phyloP scores from a whole-genome alignment of 805 yeast genomes.

The Kodamaea laetipori region DNA sequence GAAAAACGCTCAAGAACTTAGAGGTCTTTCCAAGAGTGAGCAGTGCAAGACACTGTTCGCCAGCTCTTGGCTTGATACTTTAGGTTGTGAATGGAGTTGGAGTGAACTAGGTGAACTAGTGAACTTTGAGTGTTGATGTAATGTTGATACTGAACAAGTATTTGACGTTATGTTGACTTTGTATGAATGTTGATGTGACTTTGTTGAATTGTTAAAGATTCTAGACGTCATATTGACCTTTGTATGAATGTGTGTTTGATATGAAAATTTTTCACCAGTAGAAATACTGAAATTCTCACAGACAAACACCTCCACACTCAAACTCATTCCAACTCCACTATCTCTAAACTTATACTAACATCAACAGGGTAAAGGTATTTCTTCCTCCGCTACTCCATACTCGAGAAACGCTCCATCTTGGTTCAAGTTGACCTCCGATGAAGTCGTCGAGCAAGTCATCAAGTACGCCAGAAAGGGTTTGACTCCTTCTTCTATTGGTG shows the following conservation, averaged over 20 bases:
- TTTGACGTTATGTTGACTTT: no score
- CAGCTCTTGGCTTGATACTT: constrained; percentile 30
- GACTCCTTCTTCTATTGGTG: constrained; percentile 99
- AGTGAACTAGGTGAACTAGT: not conserved
- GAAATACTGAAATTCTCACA: no score
- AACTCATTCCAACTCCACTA: not conserved
- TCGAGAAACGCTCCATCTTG: constrained; percentile 98
- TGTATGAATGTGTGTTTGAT: no score
- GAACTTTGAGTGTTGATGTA: not conserved
- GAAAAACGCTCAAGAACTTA: constrained; percentile 18
- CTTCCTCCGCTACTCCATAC: constrained; percentile 98
- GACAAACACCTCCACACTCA: no score
- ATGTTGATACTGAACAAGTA: no score
- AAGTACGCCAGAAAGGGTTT: constrained; percentile 99
- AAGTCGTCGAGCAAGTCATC: constrained; percentile 96
- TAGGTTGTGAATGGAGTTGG: constrained; percentile 1
- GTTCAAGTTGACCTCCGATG: constrained; percentile 96
- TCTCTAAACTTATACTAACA: constrained; percentile 11
- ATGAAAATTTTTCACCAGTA: no score
- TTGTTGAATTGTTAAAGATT: no score
- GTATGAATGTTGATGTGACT: no score
- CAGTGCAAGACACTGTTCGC: constrained; percentile 13
- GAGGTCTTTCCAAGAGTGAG: constrained; percentile 22
- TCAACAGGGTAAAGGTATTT: constrained; percentile 94
- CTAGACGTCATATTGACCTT: no score